Conservation (phyloP, 805 yeast species). For the Lipomyces mesembrius region DNA sequence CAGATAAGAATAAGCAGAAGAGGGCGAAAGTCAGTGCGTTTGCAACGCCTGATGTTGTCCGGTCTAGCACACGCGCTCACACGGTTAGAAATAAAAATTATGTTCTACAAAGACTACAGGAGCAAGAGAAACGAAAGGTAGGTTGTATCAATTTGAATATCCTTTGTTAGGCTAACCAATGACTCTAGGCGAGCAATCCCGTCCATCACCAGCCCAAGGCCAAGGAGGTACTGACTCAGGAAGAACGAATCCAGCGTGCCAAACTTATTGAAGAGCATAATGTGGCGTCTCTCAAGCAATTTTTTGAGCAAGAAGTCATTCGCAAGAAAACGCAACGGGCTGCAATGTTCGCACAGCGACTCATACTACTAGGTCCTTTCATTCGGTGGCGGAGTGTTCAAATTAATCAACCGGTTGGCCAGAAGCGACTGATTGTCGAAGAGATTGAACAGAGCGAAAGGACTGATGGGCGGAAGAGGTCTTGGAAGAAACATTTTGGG, state of each 20-base stretch:
- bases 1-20: neutral
- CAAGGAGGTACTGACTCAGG: constrained; percentile 57
- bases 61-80: constrained; percentile 60
- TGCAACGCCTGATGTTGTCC: constrained; percentile 3
- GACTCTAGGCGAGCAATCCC: constrained; percentile 10
- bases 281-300: constrained; percentile 69
- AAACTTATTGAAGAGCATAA: constrained; percentile 81
- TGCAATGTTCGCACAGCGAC: constrained; percentile 66
- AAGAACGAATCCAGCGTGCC: constrained; percentile 79
- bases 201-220: constrained; percentile 12
- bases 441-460: constrained; percentile 27
- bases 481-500: neutral
- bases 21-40: neutral
- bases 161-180: neutral
- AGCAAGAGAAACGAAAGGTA: constrained; percentile 63
- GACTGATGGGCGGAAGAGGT: neutral
- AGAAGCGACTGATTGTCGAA: constrained; percentile 25
- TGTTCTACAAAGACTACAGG: constrained; percentile 71
- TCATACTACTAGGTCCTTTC: constrained; percentile 58
- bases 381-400: constrained; percentile 57
- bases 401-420: constrained; percentile 52
- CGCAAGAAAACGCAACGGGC: constrained; percentile 79
- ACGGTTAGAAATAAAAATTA: constrained; percentile 78
- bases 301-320: constrained; percentile 81
- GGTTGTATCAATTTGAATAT: neutral